Evolutionary conservation across 1,284 basidiomycete genomes (phyloP).

Genomic region (Fomitiporia mediterranea): DNA sequence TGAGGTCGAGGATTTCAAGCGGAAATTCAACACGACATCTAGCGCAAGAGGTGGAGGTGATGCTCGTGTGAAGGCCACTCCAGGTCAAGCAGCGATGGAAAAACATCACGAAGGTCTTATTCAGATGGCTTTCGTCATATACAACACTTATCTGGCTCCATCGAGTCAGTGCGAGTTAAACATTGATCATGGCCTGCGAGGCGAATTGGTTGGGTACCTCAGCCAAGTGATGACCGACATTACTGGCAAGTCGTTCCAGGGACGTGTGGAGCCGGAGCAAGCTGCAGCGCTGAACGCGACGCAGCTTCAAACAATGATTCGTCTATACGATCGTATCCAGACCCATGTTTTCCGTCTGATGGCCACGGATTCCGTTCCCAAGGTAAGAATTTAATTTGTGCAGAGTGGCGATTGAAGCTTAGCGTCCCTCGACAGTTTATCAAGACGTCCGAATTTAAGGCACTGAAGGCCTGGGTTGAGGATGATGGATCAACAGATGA

Average conservation of each 20-base stretch:
- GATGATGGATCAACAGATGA: conserved; percentile 62
- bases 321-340: conserved; percentile 94
- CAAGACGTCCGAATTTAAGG: conserved; percentile 74
- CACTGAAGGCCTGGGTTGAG: conserved; percentile 69
- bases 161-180: conserved; percentile 95
- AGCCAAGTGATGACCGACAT: conserved; percentile 77
- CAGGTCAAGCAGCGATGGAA: conserved; percentile 90
- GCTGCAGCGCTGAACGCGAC: conserved; percentile 82
- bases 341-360: conserved; percentile 95
- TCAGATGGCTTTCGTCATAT: conserved; percentile 91
- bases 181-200: conserved; percentile 94
- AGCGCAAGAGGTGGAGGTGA: conserved; percentile 73
- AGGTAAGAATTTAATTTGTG: conserved; percentile 46
- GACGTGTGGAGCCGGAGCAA: conserved; percentile 75
- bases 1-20: conserved; percentile 96
- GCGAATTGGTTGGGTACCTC: conserved; percentile 91
- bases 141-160: conserved; percentile 92
- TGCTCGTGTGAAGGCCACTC: conserved; percentile 42
- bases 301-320: conserved; percentile 91
- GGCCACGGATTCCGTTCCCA: conserved; percentile 97
- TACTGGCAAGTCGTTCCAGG: conserved; percentile 73
- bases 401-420: conserved; percentile 3
- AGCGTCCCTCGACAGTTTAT: conserved; percentile 55
- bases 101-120: conserved; percentile 94
- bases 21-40: conserved; percentile 92